These are phyloP conservation scores for Microstroma glucosiphilum DNA, from an alignment of 1,284 basidiomycete species.

Conservation along the genomic window DNA sequence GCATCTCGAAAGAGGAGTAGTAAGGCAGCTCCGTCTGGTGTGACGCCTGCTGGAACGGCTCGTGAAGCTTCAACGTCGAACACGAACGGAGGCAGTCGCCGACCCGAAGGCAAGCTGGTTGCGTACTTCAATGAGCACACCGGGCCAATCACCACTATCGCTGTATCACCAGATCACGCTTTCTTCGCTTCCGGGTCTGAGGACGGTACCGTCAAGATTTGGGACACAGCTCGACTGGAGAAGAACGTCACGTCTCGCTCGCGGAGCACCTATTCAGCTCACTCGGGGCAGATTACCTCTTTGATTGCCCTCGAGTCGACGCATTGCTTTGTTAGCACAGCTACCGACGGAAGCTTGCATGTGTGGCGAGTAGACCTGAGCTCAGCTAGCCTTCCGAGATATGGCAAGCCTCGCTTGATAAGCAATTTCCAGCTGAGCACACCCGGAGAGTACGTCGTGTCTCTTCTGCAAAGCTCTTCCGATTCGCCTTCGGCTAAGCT, in stretches of 20 bases:
- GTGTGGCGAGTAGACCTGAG: conserved; percentile 51
- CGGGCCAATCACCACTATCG: conserved; percentile 64
- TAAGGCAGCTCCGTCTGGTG: too few species aligned
- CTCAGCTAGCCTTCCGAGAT: conserved; percentile 47
- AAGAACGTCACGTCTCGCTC: conserved; percentile 60
- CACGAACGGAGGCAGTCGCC: conserved; percentile 28
- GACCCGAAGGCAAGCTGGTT: conserved; percentile 43
- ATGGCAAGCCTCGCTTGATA: conserved; percentile 50
- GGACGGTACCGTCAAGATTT: conserved; percentile 75
- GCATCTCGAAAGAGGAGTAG: too few species aligned
- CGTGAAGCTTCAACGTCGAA: conserved; percentile 11
- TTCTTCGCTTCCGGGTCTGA: conserved; percentile 88
- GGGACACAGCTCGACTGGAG: conserved; percentile 73
- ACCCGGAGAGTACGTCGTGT: conserved; percentile 49
- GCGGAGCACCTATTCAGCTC: conserved; percentile 49
- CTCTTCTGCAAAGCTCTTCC: conserved; percentile 27
- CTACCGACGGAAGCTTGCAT: conserved; percentile 51
- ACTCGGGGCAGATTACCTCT: conserved; percentile 49
- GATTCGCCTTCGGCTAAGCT: conserved; percentile 51
- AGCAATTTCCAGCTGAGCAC: conserved; percentile 49
- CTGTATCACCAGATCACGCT: conserved; percentile 82
- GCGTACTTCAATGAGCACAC: conserved; percentile 53
- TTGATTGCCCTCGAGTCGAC: conserved; percentile 49
- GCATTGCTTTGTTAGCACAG: conserved; percentile 52
- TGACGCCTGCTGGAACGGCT: conserved; percentile 11